Base-by-base conservation (phyloP, 2,329 filamentous ascomycete species). In the Tothia fuscella region DNA sequence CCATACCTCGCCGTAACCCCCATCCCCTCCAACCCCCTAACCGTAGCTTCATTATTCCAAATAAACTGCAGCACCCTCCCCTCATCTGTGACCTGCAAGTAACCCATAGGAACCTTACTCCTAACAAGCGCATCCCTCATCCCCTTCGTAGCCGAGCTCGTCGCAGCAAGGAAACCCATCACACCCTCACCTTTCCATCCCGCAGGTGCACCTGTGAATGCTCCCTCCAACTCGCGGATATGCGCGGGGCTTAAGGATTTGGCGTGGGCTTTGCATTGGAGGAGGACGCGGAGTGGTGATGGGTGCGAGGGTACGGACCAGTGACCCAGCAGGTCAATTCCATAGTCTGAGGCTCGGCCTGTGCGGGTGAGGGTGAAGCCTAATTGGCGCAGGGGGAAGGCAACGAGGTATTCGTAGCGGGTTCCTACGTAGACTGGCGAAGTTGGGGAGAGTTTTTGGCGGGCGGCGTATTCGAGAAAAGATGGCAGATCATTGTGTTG, bases 141-240 rank as follows among this genome's bases (percentile, higher is more conserved):
- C 1, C 88, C 89, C 53, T 76, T 82, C 0, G 87, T 93, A 24
- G 86, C 82, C 41, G 76, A 68, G 46, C 71, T 68, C 48, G 79
- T 76, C 3, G 76, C 72, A 19, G 82, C 80, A 41, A 95, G 60
- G 13, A 94, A 53, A 0, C 77, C 88, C 25, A 94, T 57, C 2
- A 66, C 57, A 0, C 72, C 75, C 2, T 66, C 57, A 0, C 72
- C 74, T 41, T 76, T 68, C 82, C 83, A 93, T 0, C 79, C 80
- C 0, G 71, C 63, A 1, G 86, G 87, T 5, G 83, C 82, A 10
- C 77, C 78, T 1, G 70, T 69, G 53, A 91, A 82, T 0, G 85
- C 76, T 3, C 89, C 89, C 54, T 86, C 82, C 3, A 89, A 69
- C 61, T 89, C 83, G n/a, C 83, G 73, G 6, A 85, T 62, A 35